Base-by-base conservation (phyloP, 148 eudicot species). In the Fallopia convolvulus region DNA sequence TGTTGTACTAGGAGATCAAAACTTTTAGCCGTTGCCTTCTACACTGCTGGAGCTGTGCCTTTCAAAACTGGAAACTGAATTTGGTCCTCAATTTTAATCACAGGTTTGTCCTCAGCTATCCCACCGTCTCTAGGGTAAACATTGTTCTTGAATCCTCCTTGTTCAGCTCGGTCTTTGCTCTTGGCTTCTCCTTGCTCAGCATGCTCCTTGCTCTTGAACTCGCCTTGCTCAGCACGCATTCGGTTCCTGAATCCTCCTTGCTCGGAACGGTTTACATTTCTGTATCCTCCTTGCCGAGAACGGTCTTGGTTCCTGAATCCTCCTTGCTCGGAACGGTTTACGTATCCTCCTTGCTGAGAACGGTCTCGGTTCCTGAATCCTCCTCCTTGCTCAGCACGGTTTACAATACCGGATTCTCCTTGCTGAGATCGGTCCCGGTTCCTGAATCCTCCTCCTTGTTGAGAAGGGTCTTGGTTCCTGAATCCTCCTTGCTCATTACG, bases 391-490 rank as follows among this genome's bases (percentile, higher is more conserved):
- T 18, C 18, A 6, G 33, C 36, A 30, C 68, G 68, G 23, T 61
- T 15, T 30, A 18, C 18, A 2, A 6, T 44, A 8, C 47, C 7
- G 10, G 7, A 44, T 44, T 8, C 47, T 44, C 47, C 47, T 44
- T 44, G 47, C 47, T 44, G 47, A 44, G 47, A 44, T 6, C 10
- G 11, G 47, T 44, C 72, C 2, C 10, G 30, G 40, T 14, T 66
- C 72, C 17, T 66, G 8, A 5, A 66, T 44, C 47, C 47, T 9
- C 83, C 76, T 11, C 86, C 83, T 52, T 83, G 77, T 11, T 61
- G 7, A 20, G 68, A 3, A 30, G 30, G 68, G 23, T 61, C 30
- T 30, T 6, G 30, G 30, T 8, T 44, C 8, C 47, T 44, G 10
- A 7, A 44, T 44, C 10, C 47, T 44, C 47, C 15, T 48, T 48